phyloP scores from a whole-genome alignment of 768 basidiomycete genomes.

The Agrocybe pediades region DNA sequence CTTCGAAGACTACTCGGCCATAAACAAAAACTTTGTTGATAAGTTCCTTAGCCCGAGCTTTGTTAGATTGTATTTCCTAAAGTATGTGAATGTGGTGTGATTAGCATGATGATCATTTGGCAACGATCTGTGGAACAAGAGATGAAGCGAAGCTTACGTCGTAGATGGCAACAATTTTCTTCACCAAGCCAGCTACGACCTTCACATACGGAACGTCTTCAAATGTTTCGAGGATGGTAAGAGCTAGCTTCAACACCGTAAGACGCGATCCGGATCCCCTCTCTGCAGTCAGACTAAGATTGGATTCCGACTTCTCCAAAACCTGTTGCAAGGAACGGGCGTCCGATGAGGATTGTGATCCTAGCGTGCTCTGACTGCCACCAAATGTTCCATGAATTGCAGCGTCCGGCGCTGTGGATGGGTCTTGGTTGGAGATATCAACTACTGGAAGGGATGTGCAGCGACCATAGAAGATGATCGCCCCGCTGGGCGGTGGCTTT shows the following conservation, averaged over 20 bases:
- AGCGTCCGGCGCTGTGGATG: background rate
- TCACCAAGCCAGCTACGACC: conserved; percentile 21
- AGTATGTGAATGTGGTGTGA: background rate
- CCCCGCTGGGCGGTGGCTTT: conserved; percentile 19
- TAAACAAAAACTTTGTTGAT: conserved; percentile 24
- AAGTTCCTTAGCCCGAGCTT: conserved; percentile 23
- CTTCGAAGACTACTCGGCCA: conserved; percentile 25
- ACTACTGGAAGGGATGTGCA: background rate
- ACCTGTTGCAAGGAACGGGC: background rate
- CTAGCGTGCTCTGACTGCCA: too few species aligned
- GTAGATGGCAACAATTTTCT: conserved; percentile 27
- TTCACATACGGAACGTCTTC: conserved; percentile 27
- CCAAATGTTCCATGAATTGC: too few species aligned
- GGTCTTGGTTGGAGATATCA: background rate
- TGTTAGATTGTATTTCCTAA: conserved; percentile 25
- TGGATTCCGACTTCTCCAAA: background rate
- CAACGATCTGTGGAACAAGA: background rate
- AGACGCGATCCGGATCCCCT: background rate
- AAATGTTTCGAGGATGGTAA: conserved; percentile 21
- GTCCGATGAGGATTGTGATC: background rate
- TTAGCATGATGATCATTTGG: too few species aligned
- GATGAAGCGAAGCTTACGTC: conserved; percentile 16
- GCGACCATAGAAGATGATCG: conserved; percentile 26
- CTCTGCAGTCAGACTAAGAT: background rate
- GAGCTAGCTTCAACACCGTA: conserved; percentile 1